Evolutionary conservation across 1,284 basidiomycete genomes (phyloP).

Genomic region (Peniophora sp.): DNA sequence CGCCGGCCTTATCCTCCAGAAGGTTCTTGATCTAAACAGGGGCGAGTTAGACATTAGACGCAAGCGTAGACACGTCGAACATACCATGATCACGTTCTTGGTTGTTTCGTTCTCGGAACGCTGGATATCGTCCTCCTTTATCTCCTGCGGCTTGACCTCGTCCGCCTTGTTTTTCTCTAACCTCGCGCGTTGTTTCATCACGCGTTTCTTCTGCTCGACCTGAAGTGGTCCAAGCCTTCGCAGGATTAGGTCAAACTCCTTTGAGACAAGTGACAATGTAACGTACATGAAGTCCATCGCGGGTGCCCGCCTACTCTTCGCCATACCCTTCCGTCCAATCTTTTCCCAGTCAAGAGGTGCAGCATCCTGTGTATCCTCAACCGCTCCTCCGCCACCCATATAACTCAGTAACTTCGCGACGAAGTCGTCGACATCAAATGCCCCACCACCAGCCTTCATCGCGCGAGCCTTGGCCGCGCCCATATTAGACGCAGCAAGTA

Average conservation of each 20-base stretch:
- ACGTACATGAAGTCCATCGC: constrained; percentile 75
- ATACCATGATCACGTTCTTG: constrained; percentile 63
- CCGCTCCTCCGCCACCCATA: constrained; percentile 61
- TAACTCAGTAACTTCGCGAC: constrained; percentile 61
- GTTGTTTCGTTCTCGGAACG: constrained; percentile 77
- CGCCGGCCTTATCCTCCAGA: constrained; percentile 27
- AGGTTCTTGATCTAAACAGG: constrained; percentile 59
- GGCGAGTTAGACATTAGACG: background rate
- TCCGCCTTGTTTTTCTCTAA: constrained; percentile 69
- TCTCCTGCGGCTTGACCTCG: constrained; percentile 62
- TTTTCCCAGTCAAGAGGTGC: constrained; percentile 60
- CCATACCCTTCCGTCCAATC: constrained; percentile 66
- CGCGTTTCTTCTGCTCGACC: constrained; percentile 68
- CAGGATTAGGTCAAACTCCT: background rate
- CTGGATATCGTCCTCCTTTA: constrained; percentile 69
- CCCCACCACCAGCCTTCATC: constrained; percentile 76
- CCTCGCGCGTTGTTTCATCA: constrained; percentile 49
- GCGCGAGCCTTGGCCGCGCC: constrained; percentile 74
- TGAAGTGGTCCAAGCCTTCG: constrained; percentile 71
- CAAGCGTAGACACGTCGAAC: too few relatives aligned
- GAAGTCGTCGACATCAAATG: constrained; percentile 82
- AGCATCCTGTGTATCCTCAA: constrained; percentile 36
- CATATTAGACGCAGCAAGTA: constrained; percentile 61
- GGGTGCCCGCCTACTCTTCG: constrained; percentile 67
- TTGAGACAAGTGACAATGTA: background rate